These are phyloP conservation scores for Penicillium fimorum DNA, from an alignment of 495 filamentous ascomycete genomes.

Conservation along the genomic window DNA sequence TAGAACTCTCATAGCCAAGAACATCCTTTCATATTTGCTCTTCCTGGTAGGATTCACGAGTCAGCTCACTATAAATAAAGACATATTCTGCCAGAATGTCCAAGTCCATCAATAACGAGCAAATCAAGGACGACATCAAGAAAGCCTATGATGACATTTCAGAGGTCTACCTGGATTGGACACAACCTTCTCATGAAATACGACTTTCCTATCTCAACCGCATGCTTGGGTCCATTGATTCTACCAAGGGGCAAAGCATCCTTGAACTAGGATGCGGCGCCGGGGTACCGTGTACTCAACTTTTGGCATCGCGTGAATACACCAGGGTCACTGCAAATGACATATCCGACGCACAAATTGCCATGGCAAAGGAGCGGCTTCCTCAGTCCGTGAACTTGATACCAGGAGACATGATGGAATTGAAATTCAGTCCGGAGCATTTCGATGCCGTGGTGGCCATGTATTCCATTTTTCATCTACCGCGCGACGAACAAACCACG, in stretches of 20 bases:
- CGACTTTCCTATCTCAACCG: constrained; percentile 32
- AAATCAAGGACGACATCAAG: constrained; percentile 24
- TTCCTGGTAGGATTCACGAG: too few species aligned
- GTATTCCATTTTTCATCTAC: constrained; percentile 48
- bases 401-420: constrained; percentile 42
- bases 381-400: constrained; percentile 22
- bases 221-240: constrained; percentile 23
- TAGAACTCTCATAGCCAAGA: neutral
- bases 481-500: constrained; percentile 36
- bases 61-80: too few species aligned
- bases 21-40: too few species aligned
- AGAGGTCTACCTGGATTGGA: constrained; percentile 39
- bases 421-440: constrained; percentile 26
- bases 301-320: constrained; percentile 17
- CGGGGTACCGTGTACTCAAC: constrained; percentile 36
- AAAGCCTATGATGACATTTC: constrained; percentile 44
- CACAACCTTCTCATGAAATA: constrained; percentile 19
- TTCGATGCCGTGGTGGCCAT: constrained; percentile 44
- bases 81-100: too few species aligned
- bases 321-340: constrained; percentile 39
- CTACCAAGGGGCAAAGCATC: constrained; percentile 8
- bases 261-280: constrained; percentile 46
- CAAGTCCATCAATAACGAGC: neutral
- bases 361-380: constrained; percentile 26
- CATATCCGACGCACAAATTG: constrained; percentile 42